Conservation (phyloP, 441 rosid genomes). For the Kokia cookei region DNA sequence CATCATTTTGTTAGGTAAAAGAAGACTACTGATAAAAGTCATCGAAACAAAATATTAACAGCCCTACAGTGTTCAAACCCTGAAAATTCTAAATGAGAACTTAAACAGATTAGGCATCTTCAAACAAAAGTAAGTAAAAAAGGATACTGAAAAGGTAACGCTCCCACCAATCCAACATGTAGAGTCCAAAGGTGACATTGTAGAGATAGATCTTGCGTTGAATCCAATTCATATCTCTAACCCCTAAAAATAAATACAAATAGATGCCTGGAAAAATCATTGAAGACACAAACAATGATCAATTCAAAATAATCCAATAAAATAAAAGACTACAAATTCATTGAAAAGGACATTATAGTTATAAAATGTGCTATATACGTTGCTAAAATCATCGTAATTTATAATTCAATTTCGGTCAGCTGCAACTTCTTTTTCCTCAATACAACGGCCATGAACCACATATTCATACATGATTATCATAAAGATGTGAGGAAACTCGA, state of each 20-base stretch:
- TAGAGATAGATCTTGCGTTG: constrained; percentile 89
- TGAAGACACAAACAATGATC: neutral
- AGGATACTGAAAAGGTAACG: constrained; percentile 98
- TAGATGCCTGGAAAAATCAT: neutral
- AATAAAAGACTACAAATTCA: neutral
- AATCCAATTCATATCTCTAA: constrained; percentile 53
- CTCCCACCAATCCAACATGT: constrained; percentile 99
- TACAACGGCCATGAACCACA: neutral
- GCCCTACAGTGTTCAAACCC: neutral
- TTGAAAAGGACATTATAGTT: neutral
- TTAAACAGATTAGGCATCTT: neutral
- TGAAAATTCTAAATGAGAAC: neutral
- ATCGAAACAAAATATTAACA: neutral
- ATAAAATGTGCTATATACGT: neutral
- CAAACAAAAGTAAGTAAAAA: neutral
- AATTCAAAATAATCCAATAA: neutral
- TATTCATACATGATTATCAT: neutral
- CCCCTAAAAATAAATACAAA: neutral
- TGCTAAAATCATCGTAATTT: neutral
- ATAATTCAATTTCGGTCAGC: neutral
- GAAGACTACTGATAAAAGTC: neutral
- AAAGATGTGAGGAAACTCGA: neutral
- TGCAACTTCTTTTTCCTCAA: neutral
- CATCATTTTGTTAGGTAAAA: neutral
- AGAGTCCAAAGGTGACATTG: constrained; percentile 95